phyloP scores from a whole-genome alignment of 805 yeast genomes.

The Suhomyces xylopsoci region DNA sequence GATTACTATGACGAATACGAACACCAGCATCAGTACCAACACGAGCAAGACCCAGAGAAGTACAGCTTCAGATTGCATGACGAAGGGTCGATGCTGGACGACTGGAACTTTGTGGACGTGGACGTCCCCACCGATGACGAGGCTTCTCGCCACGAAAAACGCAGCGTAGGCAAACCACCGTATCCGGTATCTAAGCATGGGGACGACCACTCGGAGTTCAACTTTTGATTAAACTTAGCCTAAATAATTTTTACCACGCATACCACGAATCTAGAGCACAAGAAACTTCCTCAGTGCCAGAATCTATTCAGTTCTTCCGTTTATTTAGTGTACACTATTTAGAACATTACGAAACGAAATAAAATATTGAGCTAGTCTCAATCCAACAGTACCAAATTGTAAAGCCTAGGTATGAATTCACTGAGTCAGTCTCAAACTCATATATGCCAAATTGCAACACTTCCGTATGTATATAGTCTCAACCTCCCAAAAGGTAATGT shows the following conservation, averaged over 20 bases:
- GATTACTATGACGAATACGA: not conserved
- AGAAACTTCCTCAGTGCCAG: not conserved
- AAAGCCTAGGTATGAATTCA: not conserved
- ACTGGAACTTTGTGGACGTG: slow-evolving; percentile 21
- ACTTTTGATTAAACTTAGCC: not conserved
- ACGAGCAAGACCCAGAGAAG: not conserved
- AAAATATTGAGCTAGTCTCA: not conserved
- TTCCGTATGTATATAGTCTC: too few species aligned
- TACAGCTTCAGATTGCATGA: not conserved
- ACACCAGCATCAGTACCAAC: not conserved
- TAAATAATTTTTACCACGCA: not conserved
- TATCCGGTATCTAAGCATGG: slow-evolving; percentile 3
- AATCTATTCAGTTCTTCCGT: not conserved
- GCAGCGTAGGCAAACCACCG: slow-evolving; percentile 1
- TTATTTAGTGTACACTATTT: not conserved
- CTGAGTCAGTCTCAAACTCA: too few species aligned
- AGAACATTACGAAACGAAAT: not conserved
- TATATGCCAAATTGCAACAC: too few species aligned
- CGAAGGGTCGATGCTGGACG: slow-evolving; percentile 2
- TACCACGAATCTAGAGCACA: not conserved
- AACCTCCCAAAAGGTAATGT: too few species aligned
- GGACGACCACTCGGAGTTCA: not conserved
- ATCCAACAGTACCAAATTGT: not conserved
- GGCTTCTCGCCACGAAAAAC: not conserved
- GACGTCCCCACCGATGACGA: slow-evolving; percentile 26